These are phyloP conservation scores for Carpinus viminea DNA, from an alignment of 306 rosid species.

Conservation along the genomic window DNA sequence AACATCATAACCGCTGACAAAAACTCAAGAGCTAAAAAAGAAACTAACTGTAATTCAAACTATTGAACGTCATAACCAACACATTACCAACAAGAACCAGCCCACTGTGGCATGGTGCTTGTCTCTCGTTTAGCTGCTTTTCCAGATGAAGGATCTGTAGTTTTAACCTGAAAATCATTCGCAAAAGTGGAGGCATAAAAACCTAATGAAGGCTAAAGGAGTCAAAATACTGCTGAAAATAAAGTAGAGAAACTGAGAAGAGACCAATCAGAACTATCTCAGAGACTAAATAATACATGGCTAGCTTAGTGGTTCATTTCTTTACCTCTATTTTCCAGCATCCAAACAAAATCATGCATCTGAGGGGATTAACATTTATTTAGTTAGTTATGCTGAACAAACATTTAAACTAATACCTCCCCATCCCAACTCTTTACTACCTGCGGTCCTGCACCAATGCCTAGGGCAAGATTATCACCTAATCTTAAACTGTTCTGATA, in stretches of 20 bases:
- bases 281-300: not conserved
- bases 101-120: constrained; percentile 99
- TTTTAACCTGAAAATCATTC: constrained; percentile 50
- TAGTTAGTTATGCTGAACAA: not conserved
- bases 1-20: not conserved
- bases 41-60: constrained; percentile 7
- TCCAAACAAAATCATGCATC: constrained; percentile 7
- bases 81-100: constrained; percentile 97
- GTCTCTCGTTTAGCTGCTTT: constrained; percentile 88
- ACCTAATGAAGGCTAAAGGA: constrained; percentile 11
- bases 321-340: constrained; percentile 14
- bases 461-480: constrained; percentile 4
- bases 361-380: constrained; percentile 1
- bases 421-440: not conserved
- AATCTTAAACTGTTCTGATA: constrained; percentile 23
- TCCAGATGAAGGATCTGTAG: constrained; percentile 71
- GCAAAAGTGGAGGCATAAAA: not conserved
- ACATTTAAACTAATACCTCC: not conserved
- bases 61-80: constrained; percentile 25
- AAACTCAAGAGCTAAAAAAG: constrained; percentile 3
- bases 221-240: constrained; percentile 1
- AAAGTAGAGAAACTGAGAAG: constrained; percentile 3
- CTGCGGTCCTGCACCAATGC: not conserved
- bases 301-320: not conserved
- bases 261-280: not conserved